Evolutionary conservation across 1,139 yeast species (phyloP), one percentile per base, ranked within the genome.

Genomic region (Zhuliangozyma blackwelliae): DNA sequence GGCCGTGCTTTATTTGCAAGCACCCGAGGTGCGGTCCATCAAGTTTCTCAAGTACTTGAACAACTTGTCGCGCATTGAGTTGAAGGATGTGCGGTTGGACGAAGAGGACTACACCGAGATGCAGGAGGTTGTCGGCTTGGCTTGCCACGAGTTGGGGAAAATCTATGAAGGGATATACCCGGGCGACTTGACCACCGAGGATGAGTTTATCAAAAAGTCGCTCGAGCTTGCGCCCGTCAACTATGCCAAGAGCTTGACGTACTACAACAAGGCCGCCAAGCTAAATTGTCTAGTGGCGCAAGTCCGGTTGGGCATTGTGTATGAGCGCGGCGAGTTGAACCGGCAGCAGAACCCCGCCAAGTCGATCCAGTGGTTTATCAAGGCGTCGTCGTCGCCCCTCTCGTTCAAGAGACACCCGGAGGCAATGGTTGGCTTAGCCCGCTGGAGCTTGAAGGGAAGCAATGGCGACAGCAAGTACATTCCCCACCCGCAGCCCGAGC

Each of bases 361-460:
- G 51, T 82, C 95, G 5, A 78, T 92, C 40, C 92, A 89, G 34
- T 92, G 97, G 97, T 92, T 87, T 61, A 71, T 83, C 40, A 77
- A 81, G 48, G 92, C 95, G 1, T 89, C 95, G 0, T 72, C 63
- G 11, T 65, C 72, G n/a, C 70, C 72, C 11, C 52, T 68, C 29
- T 55, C 62, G 21, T 66, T 73, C 45, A 72, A 71, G 38, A 85
- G 90, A 32, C 92, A 88, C 52, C 81, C 94, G 0, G 87, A 87
- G 51, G 92, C 96, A 7, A 90, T 90, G 72, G 68, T 90, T 52
- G 96, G 96, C 0, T 68, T 92, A 40, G 78, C 89, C 43, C 90
- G 97, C 32, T 92, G 98, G 97, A 86, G 84, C 53, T 68, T 92
- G 45, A 79, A 87, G 0, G 97, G 97, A 2, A 79, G 85, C 5